Base-by-base conservation (phyloP, 768 basidiomycete genomes). In the Tremella yokohamensis region DNA sequence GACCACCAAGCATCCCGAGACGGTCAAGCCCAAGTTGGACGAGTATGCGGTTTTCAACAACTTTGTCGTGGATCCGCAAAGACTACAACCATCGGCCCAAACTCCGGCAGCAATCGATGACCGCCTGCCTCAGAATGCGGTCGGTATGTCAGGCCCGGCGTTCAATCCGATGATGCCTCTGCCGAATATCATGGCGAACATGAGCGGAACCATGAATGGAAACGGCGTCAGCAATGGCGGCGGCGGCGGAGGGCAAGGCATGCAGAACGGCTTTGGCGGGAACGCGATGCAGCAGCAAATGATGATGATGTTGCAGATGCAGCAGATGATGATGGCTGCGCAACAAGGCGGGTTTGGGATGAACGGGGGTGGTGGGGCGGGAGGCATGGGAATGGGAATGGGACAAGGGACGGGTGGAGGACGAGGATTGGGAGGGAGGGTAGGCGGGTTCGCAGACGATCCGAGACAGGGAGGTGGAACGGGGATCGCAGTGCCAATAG, bases 21-120 rank as follows among this genome's bases (percentile, higher is more conserved):
- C 90, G 15, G 83, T 93, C 57, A 88, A 87, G 65, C 58, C 69
- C 11, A 79, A 82, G 51, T 83, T 97, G 16, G 90, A 92, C 40
- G 88, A 93, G 70, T 37, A 20, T 45, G 40, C 52, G 15, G 18
- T 18, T 42, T 44, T 91, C 81, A 97, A 98, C 77, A 91, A 88
- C 76, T 99, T 94, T 76, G 90, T 89, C 26, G 84, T 98, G 57
- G 96, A 98, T 79, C 94, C 96, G 55, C 89, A 92, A 68, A 88
- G 86, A 63, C 87, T 96, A 60, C 73, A 74, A 29, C 68, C 73
- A 0, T 57, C 63, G 8, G 45, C 49, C 11, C 60, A 67, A 22
- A 65, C 68, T 9, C 73, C 72, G 3, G 75, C 76, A 22, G 67
- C 74, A 6, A 68, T 78, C 61, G 68, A 72, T 57, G 71, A 75